These are phyloP conservation scores for Clavariopsis aquatica DNA, from an alignment of 495 filamentous ascomycete genomes.

Conservation along the genomic window DNA sequence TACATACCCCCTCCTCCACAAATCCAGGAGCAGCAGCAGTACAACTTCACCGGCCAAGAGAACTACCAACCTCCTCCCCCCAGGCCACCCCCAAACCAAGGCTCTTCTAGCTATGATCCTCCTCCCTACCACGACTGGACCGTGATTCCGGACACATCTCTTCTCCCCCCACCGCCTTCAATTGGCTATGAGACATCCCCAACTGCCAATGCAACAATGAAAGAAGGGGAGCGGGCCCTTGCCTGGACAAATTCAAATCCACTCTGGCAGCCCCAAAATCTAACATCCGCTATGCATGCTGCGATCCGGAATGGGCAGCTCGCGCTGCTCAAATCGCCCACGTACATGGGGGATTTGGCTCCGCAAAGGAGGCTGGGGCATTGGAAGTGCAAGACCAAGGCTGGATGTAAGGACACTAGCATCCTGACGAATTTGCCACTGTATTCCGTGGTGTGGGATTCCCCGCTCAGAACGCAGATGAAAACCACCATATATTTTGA, in stretches of 20 bases:
- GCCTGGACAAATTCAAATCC: slow-evolving; percentile 68
- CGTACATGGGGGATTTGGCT: slow-evolving; percentile 52
- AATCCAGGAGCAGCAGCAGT: slow-evolving; percentile 3
- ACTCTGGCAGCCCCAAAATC: slow-evolving; percentile 56
- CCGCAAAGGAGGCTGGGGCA: slow-evolving; percentile 41
- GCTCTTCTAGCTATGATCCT: slow-evolving; percentile 33
- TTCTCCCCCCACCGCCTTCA: slow-evolving; percentile 79
- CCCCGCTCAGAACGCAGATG: slow-evolving; percentile 59
- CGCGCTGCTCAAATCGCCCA: slow-evolving; percentile 49
- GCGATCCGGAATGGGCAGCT: slow-evolving; percentile 50
- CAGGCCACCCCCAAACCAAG: slow-evolving; percentile 35
- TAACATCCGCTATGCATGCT: slow-evolving; percentile 50
- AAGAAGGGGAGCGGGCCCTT: slow-evolving; percentile 71
- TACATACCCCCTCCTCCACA: slow-evolving; percentile 18
- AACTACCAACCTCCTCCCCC: slow-evolving; percentile 33
- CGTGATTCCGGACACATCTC: slow-evolving; percentile 73
- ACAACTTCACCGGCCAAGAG: neutral
- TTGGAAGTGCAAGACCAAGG: slow-evolving; percentile 51
- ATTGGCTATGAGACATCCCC: slow-evolving; percentile 67
- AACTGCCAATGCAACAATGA: slow-evolving; percentile 70
- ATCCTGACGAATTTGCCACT: slow-evolving; percentile 71
- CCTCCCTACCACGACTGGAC: slow-evolving; percentile 77
- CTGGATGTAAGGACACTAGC: slow-evolving; percentile 52
- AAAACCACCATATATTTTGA: slow-evolving; percentile 78
- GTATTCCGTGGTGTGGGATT: slow-evolving; percentile 69